Evolutionary conservation across 345 rosid genomes (phyloP), one percentile per base, ranked within the genome.

Genomic region (Turritis glabra): DNA sequence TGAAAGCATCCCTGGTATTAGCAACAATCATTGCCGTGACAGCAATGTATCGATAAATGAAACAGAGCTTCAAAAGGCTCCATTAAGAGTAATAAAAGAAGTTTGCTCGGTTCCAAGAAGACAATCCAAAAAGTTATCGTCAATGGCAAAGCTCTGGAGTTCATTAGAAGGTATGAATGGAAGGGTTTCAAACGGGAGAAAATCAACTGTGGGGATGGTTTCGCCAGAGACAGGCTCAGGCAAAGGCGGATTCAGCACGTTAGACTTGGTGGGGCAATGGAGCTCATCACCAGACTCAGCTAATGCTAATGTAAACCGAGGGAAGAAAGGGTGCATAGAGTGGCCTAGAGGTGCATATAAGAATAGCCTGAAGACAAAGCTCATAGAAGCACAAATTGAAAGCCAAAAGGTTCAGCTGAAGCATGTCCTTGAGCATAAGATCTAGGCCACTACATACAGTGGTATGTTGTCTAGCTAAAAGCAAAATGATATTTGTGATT

Each of bases 251-350:
- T 57, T 81, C 58, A 82, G 87, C 72, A 89, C 86, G 11, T 58
- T 79, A 0, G 90, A 87, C 61, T 71, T 81, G 46, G 72, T 48
- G 12, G 92, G 79, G 37, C 89, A 85, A 30, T 91, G 97, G 96
- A 89, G 95, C 71, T 86, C 94, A 2, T 83, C 78, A 26, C 93
- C 95, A 0, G 95, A 91, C 53, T 81, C 85, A 0, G 86, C 83
- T 43, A 81, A 89, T 80, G 87, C 86, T 57, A 87, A 84, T 74
- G 68, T 90, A 52, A 80, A 81, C 19, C 82, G 85, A 56, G 96
- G 90, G 54, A 87, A 82, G 96, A 94, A 91, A 74, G 97, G 98
- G 35, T 91, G 97, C 85, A 90, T 94, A 32, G 97, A 91, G 64
- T 94, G 97, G 97, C 87, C 96, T n/a, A 90, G 89, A 10, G 85